Evolutionary conservation across 164 flowering plant species (phyloP).

Genomic region (Umbellularia californica): DNA sequence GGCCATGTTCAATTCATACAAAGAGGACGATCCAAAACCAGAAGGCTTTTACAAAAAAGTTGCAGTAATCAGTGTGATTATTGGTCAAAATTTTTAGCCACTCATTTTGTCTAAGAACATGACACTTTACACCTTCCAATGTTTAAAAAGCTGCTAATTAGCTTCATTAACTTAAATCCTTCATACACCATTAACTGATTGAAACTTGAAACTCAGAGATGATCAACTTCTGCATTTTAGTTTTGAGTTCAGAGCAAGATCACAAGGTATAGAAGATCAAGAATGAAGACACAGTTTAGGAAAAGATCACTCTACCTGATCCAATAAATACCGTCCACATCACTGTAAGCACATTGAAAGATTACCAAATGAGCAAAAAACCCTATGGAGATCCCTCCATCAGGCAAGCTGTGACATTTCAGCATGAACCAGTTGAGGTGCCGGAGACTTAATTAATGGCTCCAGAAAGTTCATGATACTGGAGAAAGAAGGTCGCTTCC

Average conservation of each 20-base stretch:
- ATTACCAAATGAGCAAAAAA: conserved; percentile 23
- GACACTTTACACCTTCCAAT: too few species aligned
- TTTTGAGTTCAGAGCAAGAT: neutral
- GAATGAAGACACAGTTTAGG: neutral
- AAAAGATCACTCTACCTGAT: conserved; percentile 27
- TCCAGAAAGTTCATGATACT: conserved; percentile 67
- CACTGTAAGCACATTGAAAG: conserved; percentile 20
- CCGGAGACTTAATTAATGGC: conserved; percentile 49
- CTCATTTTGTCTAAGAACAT: too few species aligned
- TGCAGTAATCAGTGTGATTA: too few species aligned
- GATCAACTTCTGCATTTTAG: neutral
- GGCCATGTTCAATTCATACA: too few species aligned
- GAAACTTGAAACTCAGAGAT: neutral
- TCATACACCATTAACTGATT: neutral
- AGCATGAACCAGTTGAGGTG: conserved; percentile 38
- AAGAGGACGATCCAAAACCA: too few species aligned
- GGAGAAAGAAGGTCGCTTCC: conserved; percentile 82
- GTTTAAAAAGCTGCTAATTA: too few species aligned
- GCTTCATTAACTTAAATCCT: neutral
- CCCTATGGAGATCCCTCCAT: conserved; percentile 8
- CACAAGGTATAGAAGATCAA: neutral
- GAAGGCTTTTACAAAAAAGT: too few species aligned
- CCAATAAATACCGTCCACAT: conserved; percentile 16
- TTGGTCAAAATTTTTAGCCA: too few species aligned
- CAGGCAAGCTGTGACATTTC: conserved; percentile 38